A percentile compares a stretch with the other conserved stretches of the same genome.
These are phyloP conservation scores for Paraphaeosphaeria sporulosa DNA, from an alignment of 2,329 filamentous ascomycete genomes.

Conservation along the genomic window DNA sequence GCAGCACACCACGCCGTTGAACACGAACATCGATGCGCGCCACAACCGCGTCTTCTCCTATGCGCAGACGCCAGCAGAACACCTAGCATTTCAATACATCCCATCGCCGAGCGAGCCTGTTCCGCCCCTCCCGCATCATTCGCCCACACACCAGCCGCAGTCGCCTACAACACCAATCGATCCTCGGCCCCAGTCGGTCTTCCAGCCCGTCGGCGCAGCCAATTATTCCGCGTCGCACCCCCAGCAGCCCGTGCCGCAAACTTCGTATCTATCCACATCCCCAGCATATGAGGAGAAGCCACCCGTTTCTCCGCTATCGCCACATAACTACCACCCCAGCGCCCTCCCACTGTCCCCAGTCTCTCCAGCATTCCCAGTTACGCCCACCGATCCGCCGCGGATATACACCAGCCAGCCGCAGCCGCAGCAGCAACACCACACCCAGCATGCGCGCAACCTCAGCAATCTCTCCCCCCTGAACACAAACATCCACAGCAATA, in stretches of 20 bases:
- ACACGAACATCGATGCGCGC: slow-evolving; percentile 23
- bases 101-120: slow-evolving; percentile 31
- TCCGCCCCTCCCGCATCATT: slow-evolving; percentile 33
- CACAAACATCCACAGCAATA: slow-evolving; percentile 29
- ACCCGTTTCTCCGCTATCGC: slow-evolving; percentile 35
- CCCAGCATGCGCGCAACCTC: slow-evolving; percentile 40
- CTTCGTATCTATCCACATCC: slow-evolving; percentile 25
- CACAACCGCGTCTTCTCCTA: slow-evolving; percentile 44
- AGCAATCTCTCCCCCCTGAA: slow-evolving; percentile 44
- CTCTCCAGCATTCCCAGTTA: slow-evolving; percentile 34
- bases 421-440: slow-evolving; percentile 32
- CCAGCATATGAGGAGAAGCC: slow-evolving; percentile 36
- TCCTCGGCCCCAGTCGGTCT: slow-evolving; percentile 35
- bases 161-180: slow-evolving; percentile 29
- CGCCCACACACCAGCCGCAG: slow-evolving; percentile 25
- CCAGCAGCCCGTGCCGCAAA: slow-evolving; percentile 25
- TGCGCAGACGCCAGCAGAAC: slow-evolving; percentile 46
- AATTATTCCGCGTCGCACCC: slow-evolving; percentile 30
- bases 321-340: slow-evolving; percentile 29
- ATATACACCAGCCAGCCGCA: slow-evolving; percentile 24
- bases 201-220: slow-evolving; percentile 19
- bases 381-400: slow-evolving; percentile 25
- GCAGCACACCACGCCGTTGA: slow-evolving; percentile 19
- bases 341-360: slow-evolving; percentile 32
- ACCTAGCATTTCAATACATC: slow-evolving; percentile 35